These are phyloP conservation scores for Cercospora canescens DNA, from an alignment of 2,329 filamentous ascomycete species.

Conservation along the genomic window DNA sequence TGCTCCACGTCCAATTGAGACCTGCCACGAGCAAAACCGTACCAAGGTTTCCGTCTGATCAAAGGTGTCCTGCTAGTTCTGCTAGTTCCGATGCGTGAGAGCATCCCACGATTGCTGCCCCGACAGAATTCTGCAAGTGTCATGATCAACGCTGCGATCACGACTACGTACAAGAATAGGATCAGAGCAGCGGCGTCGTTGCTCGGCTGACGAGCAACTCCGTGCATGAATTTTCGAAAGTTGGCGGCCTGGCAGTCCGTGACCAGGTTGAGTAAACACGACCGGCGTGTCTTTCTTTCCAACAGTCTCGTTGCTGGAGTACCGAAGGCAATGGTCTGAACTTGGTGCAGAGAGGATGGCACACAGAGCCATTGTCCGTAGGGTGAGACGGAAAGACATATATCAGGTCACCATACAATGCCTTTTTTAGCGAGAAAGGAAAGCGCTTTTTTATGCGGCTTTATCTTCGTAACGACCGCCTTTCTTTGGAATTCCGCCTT, in stretches of 20 bases:
- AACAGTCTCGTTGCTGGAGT: neutral
- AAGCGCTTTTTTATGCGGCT: neutral
- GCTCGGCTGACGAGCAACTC: neutral
- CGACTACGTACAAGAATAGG: slow-evolving; percentile 2
- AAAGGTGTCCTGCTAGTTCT: slow-evolving; percentile 2
- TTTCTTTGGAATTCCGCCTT: neutral
- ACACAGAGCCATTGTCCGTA: neutral
- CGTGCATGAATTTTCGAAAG: neutral
- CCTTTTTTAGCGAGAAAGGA: neutral
- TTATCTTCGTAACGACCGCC: neutral
- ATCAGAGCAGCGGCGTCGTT: neutral
- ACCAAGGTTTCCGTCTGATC: neutral
- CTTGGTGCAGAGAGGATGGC: neutral
- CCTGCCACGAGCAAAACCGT: slow-evolving; percentile 3
- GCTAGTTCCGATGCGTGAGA: neutral
- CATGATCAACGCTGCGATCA: slow-evolving; percentile 10
- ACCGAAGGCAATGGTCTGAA: neutral
- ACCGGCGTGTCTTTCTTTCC: neutral
- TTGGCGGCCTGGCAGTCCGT: neutral
- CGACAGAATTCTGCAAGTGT: slow-evolving; percentile 3
- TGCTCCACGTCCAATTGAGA: slow-evolving; percentile 10
- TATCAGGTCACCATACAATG: neutral
- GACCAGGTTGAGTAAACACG: neutral
- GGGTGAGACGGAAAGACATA: neutral
- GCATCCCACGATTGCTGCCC: neutral